A percentile compares a stretch with the other conserved stretches of the same genome.
phyloP scores from a whole-genome alignment of 768 basidiomycete genomes.

The Boletus pseudo-olivaceus region DNA sequence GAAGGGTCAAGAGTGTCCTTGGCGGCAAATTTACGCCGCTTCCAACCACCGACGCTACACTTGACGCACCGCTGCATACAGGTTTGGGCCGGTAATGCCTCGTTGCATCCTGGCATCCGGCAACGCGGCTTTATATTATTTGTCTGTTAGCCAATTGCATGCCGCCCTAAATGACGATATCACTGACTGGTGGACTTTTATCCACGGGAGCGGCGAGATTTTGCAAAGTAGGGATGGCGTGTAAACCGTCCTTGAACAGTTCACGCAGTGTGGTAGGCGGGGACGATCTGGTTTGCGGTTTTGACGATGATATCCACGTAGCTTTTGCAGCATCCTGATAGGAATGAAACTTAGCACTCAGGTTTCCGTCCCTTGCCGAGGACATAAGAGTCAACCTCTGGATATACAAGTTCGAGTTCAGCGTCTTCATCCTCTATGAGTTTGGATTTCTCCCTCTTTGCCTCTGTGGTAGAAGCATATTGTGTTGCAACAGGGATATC shows the following conservation, averaged over 20 bases:
- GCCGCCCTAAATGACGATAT: neutral
- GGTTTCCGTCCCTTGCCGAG: neutral
- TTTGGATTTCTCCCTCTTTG: neutral
- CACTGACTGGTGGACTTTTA: constrained; percentile 5
- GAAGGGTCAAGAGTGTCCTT: neutral
- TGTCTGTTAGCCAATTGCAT: neutral
- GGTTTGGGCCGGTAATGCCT: constrained; percentile 1
- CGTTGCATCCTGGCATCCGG: constrained; percentile 12
- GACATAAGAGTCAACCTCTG: constrained; percentile 2
- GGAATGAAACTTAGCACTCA: neutral
- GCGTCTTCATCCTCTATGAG: neutral
- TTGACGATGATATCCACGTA: neutral
- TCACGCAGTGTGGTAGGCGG: neutral
- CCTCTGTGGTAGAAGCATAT: neutral
- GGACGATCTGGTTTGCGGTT: neutral
- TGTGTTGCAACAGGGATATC: neutral
- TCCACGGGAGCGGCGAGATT: neutral
- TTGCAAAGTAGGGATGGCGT: constrained; percentile 2
- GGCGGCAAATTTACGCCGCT: constrained; percentile 1
- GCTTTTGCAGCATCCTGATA: constrained; percentile 8
- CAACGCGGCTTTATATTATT: constrained; percentile 14
- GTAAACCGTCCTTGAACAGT: neutral
- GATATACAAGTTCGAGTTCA: constrained; percentile 18
- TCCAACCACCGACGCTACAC: constrained; percentile 22
- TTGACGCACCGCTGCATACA: constrained; percentile 16